Evolutionary conservation across 1,139 yeast species (phyloP).

Genomic region (Geotrichum bryndzae): DNA sequence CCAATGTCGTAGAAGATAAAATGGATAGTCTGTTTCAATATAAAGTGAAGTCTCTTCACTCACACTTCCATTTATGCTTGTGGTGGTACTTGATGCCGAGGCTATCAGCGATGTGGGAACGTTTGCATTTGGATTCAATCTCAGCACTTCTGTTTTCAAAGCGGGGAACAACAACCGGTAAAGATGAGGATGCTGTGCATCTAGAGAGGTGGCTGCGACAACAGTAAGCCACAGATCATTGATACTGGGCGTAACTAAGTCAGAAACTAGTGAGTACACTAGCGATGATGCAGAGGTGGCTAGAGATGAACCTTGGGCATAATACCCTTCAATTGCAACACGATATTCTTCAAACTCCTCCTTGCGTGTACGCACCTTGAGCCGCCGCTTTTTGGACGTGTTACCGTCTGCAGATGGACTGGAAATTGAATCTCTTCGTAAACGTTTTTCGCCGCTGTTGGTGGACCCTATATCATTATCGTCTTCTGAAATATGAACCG

Average conservation of each 20-base stretch:
- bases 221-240: slow-evolving; percentile 81
- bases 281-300: slow-evolving; percentile 73
- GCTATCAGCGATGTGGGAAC: slow-evolving; percentile 41
- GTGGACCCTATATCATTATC: slow-evolving; percentile 11
- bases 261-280: slow-evolving; percentile 69
- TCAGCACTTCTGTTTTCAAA: slow-evolving; percentile 72
- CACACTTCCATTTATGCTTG: slow-evolving; percentile 32
- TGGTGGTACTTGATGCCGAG: slow-evolving; percentile 62
- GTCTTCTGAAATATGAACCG: slow-evolving; percentile 7
- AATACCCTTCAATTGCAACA: slow-evolving; percentile 58
- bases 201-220: slow-evolving; percentile 81
- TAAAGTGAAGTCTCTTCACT: slow-evolving; percentile 55
- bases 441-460: slow-evolving; percentile 10
- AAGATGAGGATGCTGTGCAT: slow-evolving; percentile 66
- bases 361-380: slow-evolving; percentile 8
- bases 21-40: slow-evolving; percentile 76
- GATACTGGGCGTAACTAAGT: slow-evolving; percentile 69
- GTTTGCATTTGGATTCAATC: slow-evolving; percentile 59
- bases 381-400: slow-evolving; percentile 6
- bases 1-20: slow-evolving; percentile 88
- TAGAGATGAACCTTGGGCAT: slow-evolving; percentile 75
- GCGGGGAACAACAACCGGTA: slow-evolving; percentile 70
- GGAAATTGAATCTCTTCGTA: background rate
- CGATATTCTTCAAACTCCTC: slow-evolving; percentile 41
- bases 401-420: background rate